Evolutionary conservation across 192 early-diverging fungal species (phyloP), one percentile per base, ranked within the genome.

Genomic region (Rhizoclosmatium globosum): DNA sequence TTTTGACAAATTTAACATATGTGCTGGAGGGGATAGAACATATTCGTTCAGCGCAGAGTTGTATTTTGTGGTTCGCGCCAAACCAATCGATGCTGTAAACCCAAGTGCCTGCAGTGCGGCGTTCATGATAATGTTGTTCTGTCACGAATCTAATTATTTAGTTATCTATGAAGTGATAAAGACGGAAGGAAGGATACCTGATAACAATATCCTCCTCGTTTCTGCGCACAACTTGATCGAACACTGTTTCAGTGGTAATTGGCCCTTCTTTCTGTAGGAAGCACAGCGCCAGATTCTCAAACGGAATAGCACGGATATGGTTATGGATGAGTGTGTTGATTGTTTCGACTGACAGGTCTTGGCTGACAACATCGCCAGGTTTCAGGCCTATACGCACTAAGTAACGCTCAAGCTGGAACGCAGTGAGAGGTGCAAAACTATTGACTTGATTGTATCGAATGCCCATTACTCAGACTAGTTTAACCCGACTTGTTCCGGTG

Each of bases 131-230:
- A 46, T 56, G 50, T 71, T 71, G 47, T 50, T 50, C 48, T 50
- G 48, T 15, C 4, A n/a, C n/a, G n/a, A n/a, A n/a, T n/a, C n/a
- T 50, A 9, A 9, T 15, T 50, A 15, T 50, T 50, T 15, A 50
- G 48, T 50, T 4, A 50, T 9, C 6, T 9, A 4, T 50, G 48
- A 50, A 15, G 15, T 50, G 6, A 50, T 9, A 4, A 50, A 50
- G 6, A 50, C 48, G 4, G 6, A 50, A 50, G n/a, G n/a, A n/a
- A n/a, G n/a, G n/a, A n/a, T 50, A 56, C 48, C 42, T 71, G 69
- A 3, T 56, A 71, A 48, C 69, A 71, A 42, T 71, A 71, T n/a
- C 69, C 69, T 17, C 69, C 69, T 23, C 69, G 46, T 15, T 43
- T 31, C 9, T 41, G 7, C 44, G 17, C 23, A 71, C 56, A 48